These are phyloP conservation scores for Circinella minor DNA, from an alignment of 371 early-diverging fungal genomes.

Conservation along the genomic window DNA sequence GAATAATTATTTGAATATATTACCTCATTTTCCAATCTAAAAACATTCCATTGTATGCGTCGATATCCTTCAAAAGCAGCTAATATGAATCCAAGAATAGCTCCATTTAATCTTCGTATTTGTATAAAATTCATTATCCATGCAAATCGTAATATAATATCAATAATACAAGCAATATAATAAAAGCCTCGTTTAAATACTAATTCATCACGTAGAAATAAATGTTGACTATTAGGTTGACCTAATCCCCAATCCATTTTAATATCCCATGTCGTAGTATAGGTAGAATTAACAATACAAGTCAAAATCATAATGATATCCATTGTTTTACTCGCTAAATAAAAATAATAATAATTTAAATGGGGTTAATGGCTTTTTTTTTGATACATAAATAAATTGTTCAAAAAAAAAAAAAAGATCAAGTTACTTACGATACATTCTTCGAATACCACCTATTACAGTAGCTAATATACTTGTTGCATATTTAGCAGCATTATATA, in stretches of 20 bases:
- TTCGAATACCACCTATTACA: conserved; percentile 29
- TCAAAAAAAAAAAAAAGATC: too few species aligned
- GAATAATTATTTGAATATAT: not conserved
- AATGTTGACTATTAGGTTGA: conserved; percentile 57
- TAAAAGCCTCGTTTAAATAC: conserved; percentile 65
- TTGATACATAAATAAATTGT: not conserved
- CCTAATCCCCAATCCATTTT: conserved; percentile 91
- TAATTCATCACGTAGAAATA: conserved; percentile 71
- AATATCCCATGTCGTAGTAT: conserved; percentile 82
- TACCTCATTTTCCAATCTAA: conserved; percentile 90
- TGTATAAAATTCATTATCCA: conserved; percentile 65
- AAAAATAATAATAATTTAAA: not conserved
- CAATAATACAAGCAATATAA: conserved; percentile 71
- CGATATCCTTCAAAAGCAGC: conserved; percentile 67
- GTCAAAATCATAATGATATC: conserved; percentile 56
- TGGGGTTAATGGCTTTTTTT: conserved; percentile 20
- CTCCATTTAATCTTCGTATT: conserved; percentile 9
- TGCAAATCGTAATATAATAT: conserved; percentile 74
- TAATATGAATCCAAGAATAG: conserved; percentile 35
- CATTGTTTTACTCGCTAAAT: conserved; percentile 28
- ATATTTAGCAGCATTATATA: conserved; percentile 67
- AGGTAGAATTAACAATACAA: conserved; percentile 62
- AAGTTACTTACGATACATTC: conserved; percentile 37
- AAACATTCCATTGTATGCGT: conserved; percentile 88
- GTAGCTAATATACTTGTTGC: conserved; percentile 43